Evolutionary conservation across 805 yeast species (phyloP), one percentile per base, ranked within the genome.

Genomic region (Starmerella khaoyaiensis): DNA sequence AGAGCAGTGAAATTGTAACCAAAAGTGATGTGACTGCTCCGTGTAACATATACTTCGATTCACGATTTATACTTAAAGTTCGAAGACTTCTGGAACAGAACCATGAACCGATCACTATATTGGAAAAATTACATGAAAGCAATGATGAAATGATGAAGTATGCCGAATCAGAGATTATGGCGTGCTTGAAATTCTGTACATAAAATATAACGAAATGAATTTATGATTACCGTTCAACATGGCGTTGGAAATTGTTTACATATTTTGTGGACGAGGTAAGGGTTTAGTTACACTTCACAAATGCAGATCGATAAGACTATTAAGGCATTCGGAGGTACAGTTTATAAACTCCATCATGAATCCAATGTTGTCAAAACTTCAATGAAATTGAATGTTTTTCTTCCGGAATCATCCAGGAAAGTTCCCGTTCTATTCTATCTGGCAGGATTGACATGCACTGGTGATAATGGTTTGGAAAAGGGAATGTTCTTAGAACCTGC

Each of bases 371-470:
- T 87, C 8, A 62, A 68, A 17, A 77, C 93, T 39, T 57, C 66
- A 23, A 87, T 87, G 96, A 74, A 72, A 45, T 78, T 86, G 31
- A 90, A 87, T 51, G 70, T 87, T 30, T 87, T 73, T 50, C 58
- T 90, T 24, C 98, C 97, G 31, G 63, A 41, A 66, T 15, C 12
- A 15, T 65, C 49, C 58, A 49, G 36, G 3, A 59, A 58, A 24
- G 59, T 79, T 19, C 97, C 98, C 1, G 81, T 80, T 0, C 57
- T 87, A 43, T 58, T 80, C 45, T 87, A 76, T 53, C 67, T 87
- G 17, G 76, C 94, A 2, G 98, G 98, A 1, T 67, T 87, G 48
- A 82, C 96, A 0, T 87, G 97, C 57, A 76, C 93, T 1, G 95
- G 95, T 33, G 74, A 81, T 62, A 90, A 86, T 56, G 94, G 93